Conservation (phyloP, 192 early-diverging fungal species). For the Thamnidium elegans region DNA sequence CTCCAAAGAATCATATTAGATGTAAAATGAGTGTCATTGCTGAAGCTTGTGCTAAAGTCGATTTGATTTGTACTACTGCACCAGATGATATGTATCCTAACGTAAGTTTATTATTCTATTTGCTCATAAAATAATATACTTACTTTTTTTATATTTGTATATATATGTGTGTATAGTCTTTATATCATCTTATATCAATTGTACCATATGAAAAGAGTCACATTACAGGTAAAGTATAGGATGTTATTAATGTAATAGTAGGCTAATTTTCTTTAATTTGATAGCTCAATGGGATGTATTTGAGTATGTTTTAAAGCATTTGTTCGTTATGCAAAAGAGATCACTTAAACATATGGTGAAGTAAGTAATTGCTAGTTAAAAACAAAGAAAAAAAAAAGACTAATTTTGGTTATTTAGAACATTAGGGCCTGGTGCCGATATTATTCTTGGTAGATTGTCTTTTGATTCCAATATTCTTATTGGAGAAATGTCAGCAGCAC, state of each 20-base stretch:
- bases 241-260: not conserved
- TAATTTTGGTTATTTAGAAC: constrained; percentile 25
- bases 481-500: constrained; percentile 43
- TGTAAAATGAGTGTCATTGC: constrained; percentile 36
- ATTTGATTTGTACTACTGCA: constrained; percentile 6
- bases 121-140: not conserved
- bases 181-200: constrained; percentile 33
- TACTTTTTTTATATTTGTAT: not conserved
- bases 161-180: constrained; percentile 14
- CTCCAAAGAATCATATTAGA: constrained; percentile 19
- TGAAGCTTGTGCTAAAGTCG: constrained; percentile 29
- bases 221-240: constrained; percentile 21
- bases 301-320: constrained; percentile 39
- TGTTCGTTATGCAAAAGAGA: constrained; percentile 35
- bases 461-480: constrained; percentile 40
- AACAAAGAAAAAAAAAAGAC: not conserved
- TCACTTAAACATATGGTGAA: constrained; percentile 34
- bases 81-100: constrained; percentile 21
- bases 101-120: constrained; percentile 15
- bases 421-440: constrained; percentile 53
- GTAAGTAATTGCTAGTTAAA: constrained; percentile 20
- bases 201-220: constrained; percentile 24
- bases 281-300: constrained; percentile 41
- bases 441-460: constrained; percentile 42
- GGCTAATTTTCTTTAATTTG: not conserved